These are phyloP conservation scores for Geotrichum cucujoidarum DNA, from an alignment of 1,139 yeast species.

Conservation along the genomic window DNA sequence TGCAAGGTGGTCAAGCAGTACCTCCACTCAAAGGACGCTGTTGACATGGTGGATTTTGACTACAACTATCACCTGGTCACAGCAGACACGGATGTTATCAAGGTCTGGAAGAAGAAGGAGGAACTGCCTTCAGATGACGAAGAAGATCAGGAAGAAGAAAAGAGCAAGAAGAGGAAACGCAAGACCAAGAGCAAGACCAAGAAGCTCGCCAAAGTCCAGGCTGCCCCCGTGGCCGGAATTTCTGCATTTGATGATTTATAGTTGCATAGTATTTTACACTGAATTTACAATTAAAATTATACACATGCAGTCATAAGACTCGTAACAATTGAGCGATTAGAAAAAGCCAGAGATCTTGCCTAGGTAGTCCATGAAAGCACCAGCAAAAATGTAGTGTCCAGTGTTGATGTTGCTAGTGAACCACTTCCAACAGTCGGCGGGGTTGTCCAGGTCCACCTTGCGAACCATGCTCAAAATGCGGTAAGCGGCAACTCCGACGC, in stretches of 20 bases:
- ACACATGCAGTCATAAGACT: too few species aligned
- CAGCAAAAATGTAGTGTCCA: constrained; percentile 73
- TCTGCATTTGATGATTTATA: constrained; percentile 20
- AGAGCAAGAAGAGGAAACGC: constrained; percentile 28
- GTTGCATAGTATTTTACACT: background rate
- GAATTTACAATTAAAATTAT: background rate
- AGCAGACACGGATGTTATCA: constrained; percentile 76
- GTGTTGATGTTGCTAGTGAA: constrained; percentile 74
- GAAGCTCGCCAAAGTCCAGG: constrained; percentile 17
- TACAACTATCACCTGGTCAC: constrained; percentile 69
- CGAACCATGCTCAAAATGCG: constrained; percentile 63
- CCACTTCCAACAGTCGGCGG: constrained; percentile 75
- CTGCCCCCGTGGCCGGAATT: constrained; percentile 12
- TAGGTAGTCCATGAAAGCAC: constrained; percentile 70
- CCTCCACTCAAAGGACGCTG: constrained; percentile 56
- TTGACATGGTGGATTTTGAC: constrained; percentile 80
- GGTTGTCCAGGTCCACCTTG: constrained; percentile 71
- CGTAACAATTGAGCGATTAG: background rate
- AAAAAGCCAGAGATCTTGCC: constrained; percentile 7
- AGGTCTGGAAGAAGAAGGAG: constrained; percentile 53
- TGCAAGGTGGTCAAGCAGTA: constrained; percentile 66
- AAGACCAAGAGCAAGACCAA: constrained; percentile 42
- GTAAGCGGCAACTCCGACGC: constrained; percentile 62
- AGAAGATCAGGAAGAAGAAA: constrained; percentile 26
- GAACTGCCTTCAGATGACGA: constrained; percentile 26